phyloP scores from a whole-genome alignment of 805 yeast genomes.

The Nakazawaea molendinolei region DNA sequence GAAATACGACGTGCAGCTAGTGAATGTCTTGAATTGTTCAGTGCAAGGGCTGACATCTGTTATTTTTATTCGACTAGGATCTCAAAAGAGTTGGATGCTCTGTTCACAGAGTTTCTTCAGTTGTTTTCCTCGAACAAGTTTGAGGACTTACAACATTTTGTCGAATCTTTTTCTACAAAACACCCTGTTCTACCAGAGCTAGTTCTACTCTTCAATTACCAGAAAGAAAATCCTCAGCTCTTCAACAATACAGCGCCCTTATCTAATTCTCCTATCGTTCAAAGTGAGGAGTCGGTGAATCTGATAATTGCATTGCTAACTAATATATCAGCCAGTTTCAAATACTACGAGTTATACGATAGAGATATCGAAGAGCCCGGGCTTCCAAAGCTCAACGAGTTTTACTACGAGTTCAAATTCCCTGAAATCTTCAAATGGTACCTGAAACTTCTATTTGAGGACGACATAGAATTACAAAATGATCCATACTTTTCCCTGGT shows the following conservation, averaged over 20 bases:
- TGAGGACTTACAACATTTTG: background rate
- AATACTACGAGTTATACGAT: constrained; percentile 7
- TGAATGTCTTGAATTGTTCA: no score
- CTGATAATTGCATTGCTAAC: no score
- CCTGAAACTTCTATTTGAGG: constrained; percentile 15
- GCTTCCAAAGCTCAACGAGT: background rate
- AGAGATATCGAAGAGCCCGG: constrained; percentile 2
- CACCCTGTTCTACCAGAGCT: constrained; percentile 8
- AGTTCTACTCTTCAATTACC: background rate
- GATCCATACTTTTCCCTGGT: constrained; percentile 20
- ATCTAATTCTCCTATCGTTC: no score
- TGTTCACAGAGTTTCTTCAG: background rate
- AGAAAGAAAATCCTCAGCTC: background rate
- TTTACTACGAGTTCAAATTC: constrained; percentile 15
- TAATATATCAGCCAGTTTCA: constrained; percentile 5
- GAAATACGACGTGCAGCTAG: no score
- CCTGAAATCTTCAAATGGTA: constrained; percentile 20
- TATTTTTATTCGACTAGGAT: no score
- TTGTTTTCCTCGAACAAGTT: constrained; percentile 3
- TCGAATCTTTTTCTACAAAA: constrained; percentile 3
- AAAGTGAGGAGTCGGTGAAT: no score
- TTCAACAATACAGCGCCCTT: no score
- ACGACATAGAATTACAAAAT: constrained; percentile 5
- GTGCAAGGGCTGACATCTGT: no score
- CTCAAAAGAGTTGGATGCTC: no score